Conservation (phyloP, 2,329 filamentous ascomycete genomes). For the Lasiodiplodia citricola region DNA sequence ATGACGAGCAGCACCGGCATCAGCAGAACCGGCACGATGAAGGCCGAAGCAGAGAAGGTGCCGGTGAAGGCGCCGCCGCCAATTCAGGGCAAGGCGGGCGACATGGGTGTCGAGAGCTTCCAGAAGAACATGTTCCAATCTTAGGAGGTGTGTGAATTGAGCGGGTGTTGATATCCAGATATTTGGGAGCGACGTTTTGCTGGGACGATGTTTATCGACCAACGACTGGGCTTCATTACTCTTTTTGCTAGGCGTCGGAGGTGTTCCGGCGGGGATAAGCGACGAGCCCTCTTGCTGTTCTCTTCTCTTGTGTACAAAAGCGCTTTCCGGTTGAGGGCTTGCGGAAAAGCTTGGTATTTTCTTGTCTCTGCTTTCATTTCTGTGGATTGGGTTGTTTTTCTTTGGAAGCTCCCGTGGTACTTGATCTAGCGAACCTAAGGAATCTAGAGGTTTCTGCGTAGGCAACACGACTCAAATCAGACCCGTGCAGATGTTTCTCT, state of each 20-base stretch:
- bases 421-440: not conserved
- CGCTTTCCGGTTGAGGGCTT: not conserved
- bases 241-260: slow-evolving; percentile 18
- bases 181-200: not conserved
- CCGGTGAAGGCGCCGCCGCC: slow-evolving; percentile 50
- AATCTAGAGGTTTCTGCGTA: not conserved
- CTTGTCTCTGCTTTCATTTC: not conserved
- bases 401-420: not conserved
- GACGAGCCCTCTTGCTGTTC: not conserved
- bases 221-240: not conserved
- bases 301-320: slow-evolving; percentile 1
- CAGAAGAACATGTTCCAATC: slow-evolving; percentile 74
- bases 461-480: not conserved
- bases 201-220: not conserved
- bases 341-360: not conserved
- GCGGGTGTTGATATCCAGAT: not conserved
- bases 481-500: not conserved
- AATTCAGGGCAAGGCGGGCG: slow-evolving; percentile 64
- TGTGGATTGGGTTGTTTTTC: not conserved
- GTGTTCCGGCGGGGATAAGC: slow-evolving; percentile 13
- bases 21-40: slow-evolving; percentile 49
- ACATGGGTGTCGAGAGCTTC: slow-evolving; percentile 72
- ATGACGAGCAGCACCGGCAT: slow-evolving; percentile 51
- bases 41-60: slow-evolving; percentile 39
- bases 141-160: not conserved